Conservation (phyloP, 306 rosid genomes). For the Rosa chinensis region DNA sequence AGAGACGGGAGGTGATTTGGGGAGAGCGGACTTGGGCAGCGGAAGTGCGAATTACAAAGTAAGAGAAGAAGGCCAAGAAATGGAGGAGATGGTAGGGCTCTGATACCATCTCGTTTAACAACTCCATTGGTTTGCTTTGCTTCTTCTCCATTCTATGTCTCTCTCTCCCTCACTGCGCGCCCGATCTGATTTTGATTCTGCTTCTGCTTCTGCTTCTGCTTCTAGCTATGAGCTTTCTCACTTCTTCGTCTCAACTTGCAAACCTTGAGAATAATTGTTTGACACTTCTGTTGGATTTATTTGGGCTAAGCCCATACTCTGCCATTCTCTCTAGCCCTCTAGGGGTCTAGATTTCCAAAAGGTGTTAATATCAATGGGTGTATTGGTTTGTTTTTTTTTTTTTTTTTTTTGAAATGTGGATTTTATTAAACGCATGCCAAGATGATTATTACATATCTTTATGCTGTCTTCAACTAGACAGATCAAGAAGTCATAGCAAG, state of each 20-base stretch:
- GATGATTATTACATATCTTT: too few species aligned
- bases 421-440: too few species aligned
- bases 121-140: slow-evolving; percentile 33
- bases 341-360: too few species aligned
- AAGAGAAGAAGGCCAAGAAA: slow-evolving; percentile 79
- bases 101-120: slow-evolving; percentile 61
- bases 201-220: neutral
- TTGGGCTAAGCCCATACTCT: neutral
- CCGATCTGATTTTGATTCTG: too few species aligned
- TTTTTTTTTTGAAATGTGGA: too few species aligned
- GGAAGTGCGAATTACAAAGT: slow-evolving; percentile 64
- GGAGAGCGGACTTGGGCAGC: slow-evolving; percentile 46
- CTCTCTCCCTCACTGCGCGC: neutral
- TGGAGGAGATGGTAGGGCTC: slow-evolving; percentile 77
- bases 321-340: too few species aligned
- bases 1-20: slow-evolving; percentile 39
- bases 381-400: too few species aligned
- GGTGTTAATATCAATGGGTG: too few species aligned
- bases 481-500: too few species aligned
- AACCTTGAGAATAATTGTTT: neutral
- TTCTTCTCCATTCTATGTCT: slow-evolving; percentile 28
- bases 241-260: neutral
- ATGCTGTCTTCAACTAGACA: too few species aligned
- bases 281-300: neutral
- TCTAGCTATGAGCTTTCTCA: neutral